Base-by-base conservation (phyloP, 2,329 filamentous ascomycete genomes). In the Microdochium nivale region DNA sequence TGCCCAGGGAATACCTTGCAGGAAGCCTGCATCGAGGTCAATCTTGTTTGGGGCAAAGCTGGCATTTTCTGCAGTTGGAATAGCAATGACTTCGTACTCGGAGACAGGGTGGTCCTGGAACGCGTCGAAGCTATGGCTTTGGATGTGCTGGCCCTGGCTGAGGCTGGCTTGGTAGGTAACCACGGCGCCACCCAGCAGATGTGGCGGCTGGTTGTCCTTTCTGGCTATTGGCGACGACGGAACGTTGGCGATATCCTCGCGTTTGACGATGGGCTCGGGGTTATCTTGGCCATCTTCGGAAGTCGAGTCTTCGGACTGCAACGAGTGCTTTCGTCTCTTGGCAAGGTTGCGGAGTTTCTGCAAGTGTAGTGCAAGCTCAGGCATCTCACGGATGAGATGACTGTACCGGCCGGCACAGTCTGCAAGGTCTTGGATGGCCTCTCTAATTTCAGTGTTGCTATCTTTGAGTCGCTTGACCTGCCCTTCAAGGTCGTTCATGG, bases 391-490 rank as follows among this genome's bases (percentile, higher is more conserved):
- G 8, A 85, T 67, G 21, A 87, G 61, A 44, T 21, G 5, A n/a
- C 82, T 80, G 51, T 79, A 75, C 30, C 71, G 67, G 23, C 83
- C 62, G 2, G 81, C 77, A 37, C 78, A 78, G 56, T 88, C 80
- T 55, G 87, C 81, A 24, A 92, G 78, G 30, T 73, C 75, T 57
- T 83, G 71, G 59, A 95, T 90, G 0, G 82, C 79, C 49, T 77
- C 81, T 67, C 81, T 85, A 83, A 95, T 89, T 59, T 86, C 80
- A 52, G 87, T 79, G 54, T 91, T 86, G 23, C 79, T 81, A 14
- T 77, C 75, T 53, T 85, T 80, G n/a, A 95, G 77, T 24, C 80
- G 76, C 51, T 83, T 73, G 25, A 92, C 87, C 54, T 84, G 78
- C 51, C 80, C 77, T 62, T 90, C 85, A 11, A 95, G 75, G 1